A percentile compares a stretch with the other conserved stretches of the same genome.
Evolutionary conservation across 805 yeast species (phyloP).

Genomic region (Yarrowia porcina): DNA sequence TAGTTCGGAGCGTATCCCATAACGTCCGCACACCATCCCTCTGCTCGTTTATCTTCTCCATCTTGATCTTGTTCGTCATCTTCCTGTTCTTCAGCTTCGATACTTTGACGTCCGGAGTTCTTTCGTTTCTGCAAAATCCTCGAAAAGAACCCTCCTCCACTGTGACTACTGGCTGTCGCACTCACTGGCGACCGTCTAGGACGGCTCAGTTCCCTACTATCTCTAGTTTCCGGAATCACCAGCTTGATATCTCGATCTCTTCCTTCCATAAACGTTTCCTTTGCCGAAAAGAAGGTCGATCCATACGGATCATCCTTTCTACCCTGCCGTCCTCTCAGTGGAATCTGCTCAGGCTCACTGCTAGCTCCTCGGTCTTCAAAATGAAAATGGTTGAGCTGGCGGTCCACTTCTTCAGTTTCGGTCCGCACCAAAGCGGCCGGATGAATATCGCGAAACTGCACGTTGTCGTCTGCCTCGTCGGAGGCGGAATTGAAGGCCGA

Average conservation of each 20-base stretch:
- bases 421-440: slow-evolving; percentile 14
- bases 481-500: slow-evolving; percentile 21
- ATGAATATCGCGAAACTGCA: slow-evolving; percentile 17
- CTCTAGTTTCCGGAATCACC: background rate
- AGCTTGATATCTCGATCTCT: slow-evolving; percentile 6
- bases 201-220: slow-evolving; percentile 3
- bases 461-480: slow-evolving; percentile 16
- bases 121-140: slow-evolving; percentile 16
- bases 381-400: slow-evolving; percentile 12
- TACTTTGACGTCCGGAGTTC: slow-evolving; percentile 2
- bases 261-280: slow-evolving; percentile 6
- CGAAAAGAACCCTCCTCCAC: slow-evolving; percentile 22
- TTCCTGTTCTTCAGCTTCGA: slow-evolving; percentile 20
- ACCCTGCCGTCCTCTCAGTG: background rate
- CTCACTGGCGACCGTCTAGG: background rate
- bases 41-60: slow-evolving; percentile 27
- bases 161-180: background rate
- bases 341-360: slow-evolving; percentile 16
- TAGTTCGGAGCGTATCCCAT: slow-evolving; percentile 34
- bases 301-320: background rate
- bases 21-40: slow-evolving; percentile 37
- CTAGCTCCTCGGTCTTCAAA: slow-evolving; percentile 2
- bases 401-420: slow-evolving; percentile 12
- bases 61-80: slow-evolving; percentile 15
- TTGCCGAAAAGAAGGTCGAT: slow-evolving; percentile 11